phyloP scores from a whole-genome alignment of 2,329 filamentous ascomycete genomes.

The Pestalotiopsis fici region DNA sequence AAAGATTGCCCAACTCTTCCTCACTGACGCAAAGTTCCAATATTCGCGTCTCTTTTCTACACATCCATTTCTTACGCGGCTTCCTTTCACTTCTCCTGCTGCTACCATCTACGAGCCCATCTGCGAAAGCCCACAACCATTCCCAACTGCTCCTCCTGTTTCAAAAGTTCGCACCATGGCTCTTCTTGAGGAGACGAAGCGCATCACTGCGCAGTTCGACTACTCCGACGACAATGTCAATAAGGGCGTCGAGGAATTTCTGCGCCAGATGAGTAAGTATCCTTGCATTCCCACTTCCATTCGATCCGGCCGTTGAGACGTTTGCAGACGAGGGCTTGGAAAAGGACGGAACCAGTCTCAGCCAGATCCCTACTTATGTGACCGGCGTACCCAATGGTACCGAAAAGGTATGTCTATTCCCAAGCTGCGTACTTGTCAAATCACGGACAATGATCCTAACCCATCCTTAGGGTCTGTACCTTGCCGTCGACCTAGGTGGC shows the following conservation, averaged over 20 bases:
- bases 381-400: constrained; percentile 95
- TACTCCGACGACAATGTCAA: constrained; percentile 78
- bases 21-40: constrained; percentile 50
- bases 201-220: constrained; percentile 83
- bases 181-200: constrained; percentile 71
- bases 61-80: constrained; percentile 31
- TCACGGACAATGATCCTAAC: constrained; percentile 9
- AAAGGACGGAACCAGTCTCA: constrained; percentile 78
- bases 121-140: constrained; percentile 57
- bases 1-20: constrained; percentile 54
- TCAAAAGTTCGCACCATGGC: constrained; percentile 62
- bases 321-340: constrained; percentile 74
- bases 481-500: constrained; percentile 95
- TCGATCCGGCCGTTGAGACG: constrained; percentile 7
- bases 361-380: constrained; percentile 97
- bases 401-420: constrained; percentile 70
- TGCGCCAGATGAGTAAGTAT: constrained; percentile 73
- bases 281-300: background rate
- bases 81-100: constrained; percentile 43
- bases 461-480: constrained; percentile 76
- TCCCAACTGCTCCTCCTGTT: constrained; percentile 53
- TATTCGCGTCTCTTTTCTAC: constrained; percentile 34
- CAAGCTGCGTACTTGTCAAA: background rate
- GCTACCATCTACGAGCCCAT: constrained; percentile 43
- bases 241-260: constrained; percentile 80